These are phyloP conservation scores for Rhizophlyctis rosea DNA, from an alignment of 192 early-diverging fungal genomes.

Conservation along the genomic window DNA sequence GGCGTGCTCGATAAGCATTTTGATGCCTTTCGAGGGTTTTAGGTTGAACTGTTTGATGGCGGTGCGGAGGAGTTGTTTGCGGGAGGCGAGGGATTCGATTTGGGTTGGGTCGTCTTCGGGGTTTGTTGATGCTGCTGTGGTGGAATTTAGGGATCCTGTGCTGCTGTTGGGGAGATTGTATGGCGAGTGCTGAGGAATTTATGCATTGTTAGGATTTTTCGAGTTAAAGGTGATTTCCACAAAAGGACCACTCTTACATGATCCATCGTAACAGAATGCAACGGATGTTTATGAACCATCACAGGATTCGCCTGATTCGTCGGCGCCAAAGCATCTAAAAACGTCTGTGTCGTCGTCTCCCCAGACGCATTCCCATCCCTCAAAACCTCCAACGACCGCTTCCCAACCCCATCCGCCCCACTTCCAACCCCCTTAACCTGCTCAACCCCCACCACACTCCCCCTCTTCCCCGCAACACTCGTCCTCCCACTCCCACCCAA, in stretches of 20 bases:
- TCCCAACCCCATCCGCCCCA: neutral
- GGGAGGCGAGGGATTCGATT: slow-evolving; percentile 45
- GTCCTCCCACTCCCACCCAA: no score
- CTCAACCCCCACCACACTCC: neutral
- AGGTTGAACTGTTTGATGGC: slow-evolving; percentile 50
- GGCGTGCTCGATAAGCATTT: slow-evolving; percentile 41
- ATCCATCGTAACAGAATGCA: slow-evolving; percentile 43
- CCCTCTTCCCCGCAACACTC: neutral
- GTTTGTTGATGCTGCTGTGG: slow-evolving; percentile 9
- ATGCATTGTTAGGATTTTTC: no score
- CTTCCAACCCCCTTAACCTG: neutral
- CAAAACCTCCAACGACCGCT: neutral
- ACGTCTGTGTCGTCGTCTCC: slow-evolving; percentile 19
- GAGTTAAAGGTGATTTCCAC: no score
- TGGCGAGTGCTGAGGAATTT: slow-evolving; percentile 3
- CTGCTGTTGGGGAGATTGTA: slow-evolving; percentile 19
- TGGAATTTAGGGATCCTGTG: slow-evolving; percentile 12
- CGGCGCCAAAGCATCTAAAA: slow-evolving; percentile 35
- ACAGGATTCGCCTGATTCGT: slow-evolving; percentile 35
- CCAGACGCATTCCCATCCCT: neutral
- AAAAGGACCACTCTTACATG: slow-evolving; percentile 13
- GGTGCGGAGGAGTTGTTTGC: slow-evolving; percentile 44
- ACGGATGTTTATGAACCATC: slow-evolving; percentile 43
- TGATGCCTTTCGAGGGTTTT: slow-evolving; percentile 52
- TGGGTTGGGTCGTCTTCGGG: slow-evolving; percentile 18